Conservation (phyloP, 768 basidiomycete species). For the Russula emetica region DNA sequence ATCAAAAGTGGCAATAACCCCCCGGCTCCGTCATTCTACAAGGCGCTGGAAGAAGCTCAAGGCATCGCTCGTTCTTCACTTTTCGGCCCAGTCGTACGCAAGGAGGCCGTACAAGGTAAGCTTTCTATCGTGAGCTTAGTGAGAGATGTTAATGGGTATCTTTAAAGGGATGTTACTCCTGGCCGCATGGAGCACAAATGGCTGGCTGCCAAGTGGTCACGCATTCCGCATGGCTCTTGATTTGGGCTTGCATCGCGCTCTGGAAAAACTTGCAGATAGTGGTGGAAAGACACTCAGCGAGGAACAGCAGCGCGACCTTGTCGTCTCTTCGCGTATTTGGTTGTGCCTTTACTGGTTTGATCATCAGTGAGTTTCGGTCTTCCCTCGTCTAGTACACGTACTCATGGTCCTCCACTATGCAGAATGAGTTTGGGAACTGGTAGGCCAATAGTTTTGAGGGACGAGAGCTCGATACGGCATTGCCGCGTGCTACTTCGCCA, state of each 20-base stretch:
- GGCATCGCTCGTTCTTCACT: conserved; percentile 91
- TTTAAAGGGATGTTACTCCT: conserved; percentile 79
- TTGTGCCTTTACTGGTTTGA: conserved; percentile 95
- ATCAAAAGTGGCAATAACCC: conserved; percentile 88
- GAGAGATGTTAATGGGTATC: not conserved
- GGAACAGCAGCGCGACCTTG: conserved; percentile 84
- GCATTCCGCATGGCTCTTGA: conserved; percentile 96
- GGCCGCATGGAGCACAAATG: conserved; percentile 91
- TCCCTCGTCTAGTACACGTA: conserved; percentile 15
- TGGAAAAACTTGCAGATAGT: conserved; percentile 85
- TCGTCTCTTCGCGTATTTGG: conserved; percentile 92
- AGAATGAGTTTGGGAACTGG: conserved; percentile 93
- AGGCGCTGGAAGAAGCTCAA: conserved; percentile 90
- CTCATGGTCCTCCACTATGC: conserved; percentile 19
- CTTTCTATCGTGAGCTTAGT: conserved; percentile 1
- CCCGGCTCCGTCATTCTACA: conserved; percentile 80
- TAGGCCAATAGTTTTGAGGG: conserved; percentile 82
- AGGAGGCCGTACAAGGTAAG: conserved; percentile 90
- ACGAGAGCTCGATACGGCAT: conserved; percentile 82
- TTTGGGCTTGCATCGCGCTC: conserved; percentile 85
- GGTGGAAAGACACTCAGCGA: conserved; percentile 59
- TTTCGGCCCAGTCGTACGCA: conserved; percentile 89
- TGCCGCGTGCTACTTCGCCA: conserved; percentile 79
- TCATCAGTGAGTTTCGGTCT: conserved; percentile 63
- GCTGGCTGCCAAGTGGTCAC: conserved; percentile 93